Base-by-base conservation (phyloP, 2,329 filamentous ascomycete species). In the Berkeleyomyces rouxiae region DNA sequence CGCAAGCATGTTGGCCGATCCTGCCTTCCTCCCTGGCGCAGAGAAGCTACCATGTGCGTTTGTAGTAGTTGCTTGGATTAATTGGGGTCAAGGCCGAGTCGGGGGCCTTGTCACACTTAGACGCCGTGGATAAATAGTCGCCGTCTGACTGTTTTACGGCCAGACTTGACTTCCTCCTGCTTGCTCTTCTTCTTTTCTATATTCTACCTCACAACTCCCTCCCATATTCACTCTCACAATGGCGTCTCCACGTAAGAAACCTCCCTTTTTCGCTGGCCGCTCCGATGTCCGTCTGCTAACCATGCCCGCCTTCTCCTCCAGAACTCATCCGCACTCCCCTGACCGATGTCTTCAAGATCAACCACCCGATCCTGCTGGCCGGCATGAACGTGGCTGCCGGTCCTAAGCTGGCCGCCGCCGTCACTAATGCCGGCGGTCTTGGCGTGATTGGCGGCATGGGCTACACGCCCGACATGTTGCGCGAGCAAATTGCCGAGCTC, bases 371-470 rank as follows among this genome's bases (percentile, higher is more conserved):
- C 72, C 79, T 99, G 71, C 85, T 99, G 66, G 93, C 93, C 69
- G 93, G 93, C 74, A 99, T 99, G 93, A 97, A 99, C 81, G 93
- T 97, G 67, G 93, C 93, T 63, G 93, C 93, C 65, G 93, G 93
- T 59, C 93, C 93, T 63, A 95, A 90, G 81, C 85, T 99, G 71
- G 93, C 93, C 61, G 93, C 93, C 42, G 93, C 93, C 49, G 93
- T 99, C 69, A 95, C 92, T 69, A 96, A 99, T 75, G 93, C 93
- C 61, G 93, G 93, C 68, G 93, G 93, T 71, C 81, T 99, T 66
- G 93, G 93, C 77, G 93, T 99, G 70, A 92, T 99, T 70, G 93
- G 93, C 68, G 93, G 93, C 73, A 86, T 92, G 69, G 87, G 90
- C 67, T 99, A 99, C 79, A 96, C 90, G 63, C 93, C 93, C 69